These are phyloP conservation scores for Diaporthe vaccinii DNA, from an alignment of 2,329 filamentous ascomycete genomes.

Conservation along the genomic window DNA sequence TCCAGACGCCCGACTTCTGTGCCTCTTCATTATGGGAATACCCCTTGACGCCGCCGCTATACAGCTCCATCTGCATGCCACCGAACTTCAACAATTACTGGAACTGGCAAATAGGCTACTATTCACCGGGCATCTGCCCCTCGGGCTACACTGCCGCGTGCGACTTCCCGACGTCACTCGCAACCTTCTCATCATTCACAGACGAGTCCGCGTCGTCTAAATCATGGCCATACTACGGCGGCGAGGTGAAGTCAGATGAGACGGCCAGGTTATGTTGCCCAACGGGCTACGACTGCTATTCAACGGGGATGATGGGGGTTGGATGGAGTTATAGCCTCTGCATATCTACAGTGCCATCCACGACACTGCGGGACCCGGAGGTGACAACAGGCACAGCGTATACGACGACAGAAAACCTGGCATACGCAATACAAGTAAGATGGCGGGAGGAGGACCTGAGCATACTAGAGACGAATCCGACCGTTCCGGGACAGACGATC, in stretches of 20 bases:
- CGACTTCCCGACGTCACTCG: conserved; percentile 26
- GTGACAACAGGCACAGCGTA: neutral
- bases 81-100: conserved; percentile 27
- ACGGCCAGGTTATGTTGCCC: conserved; percentile 27
- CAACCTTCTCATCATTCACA: conserved; percentile 1
- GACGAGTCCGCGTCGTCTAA: neutral
- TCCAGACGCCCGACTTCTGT: conserved; percentile 33
- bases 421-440: conserved; percentile 43
- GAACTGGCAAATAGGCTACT: conserved; percentile 41
- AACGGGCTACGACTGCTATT: conserved; percentile 22
- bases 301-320: conserved; percentile 35
- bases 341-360: conserved; percentile 34
- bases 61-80: conserved; percentile 33
- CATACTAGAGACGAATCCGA: conserved; percentile 43
- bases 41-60: conserved; percentile 18
- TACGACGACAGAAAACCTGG: conserved; percentile 27
- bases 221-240: conserved; percentile 22
- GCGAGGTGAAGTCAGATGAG: conserved; percentile 1
- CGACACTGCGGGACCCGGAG: conserved; percentile 20
- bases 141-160: conserved; percentile 26
- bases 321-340: conserved; percentile 41
- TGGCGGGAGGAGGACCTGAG: conserved; percentile 43
- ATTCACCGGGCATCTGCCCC: conserved; percentile 43
- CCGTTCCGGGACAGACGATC: conserved; percentile 41
- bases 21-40: conserved; percentile 6